Evolutionary conservation across 2,329 filamentous ascomycete genomes (phyloP).

Genomic region (Clarireedia homoeocarpa): DNA sequence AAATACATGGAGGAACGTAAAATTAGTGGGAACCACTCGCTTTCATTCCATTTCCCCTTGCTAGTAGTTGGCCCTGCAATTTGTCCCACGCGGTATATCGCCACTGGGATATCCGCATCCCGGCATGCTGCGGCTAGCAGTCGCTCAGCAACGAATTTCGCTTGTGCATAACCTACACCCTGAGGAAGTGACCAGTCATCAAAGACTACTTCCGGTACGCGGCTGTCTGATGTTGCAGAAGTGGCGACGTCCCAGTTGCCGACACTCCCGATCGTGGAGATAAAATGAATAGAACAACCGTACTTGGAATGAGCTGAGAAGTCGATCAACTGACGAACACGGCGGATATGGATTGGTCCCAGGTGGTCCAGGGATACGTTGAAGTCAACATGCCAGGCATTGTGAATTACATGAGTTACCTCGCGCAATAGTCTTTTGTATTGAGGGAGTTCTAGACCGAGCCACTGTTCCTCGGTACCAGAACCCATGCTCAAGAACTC

Average conservation of each 20-base stretch:
- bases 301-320: constrained; percentile 1
- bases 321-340: constrained; percentile 1
- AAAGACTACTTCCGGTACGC: constrained; percentile 33
- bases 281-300: constrained; percentile 15
- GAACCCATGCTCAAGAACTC: constrained; percentile 42
- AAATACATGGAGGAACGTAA: neutral
- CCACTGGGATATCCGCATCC: constrained; percentile 31
- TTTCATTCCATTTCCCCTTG: neutral
- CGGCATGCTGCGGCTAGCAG: constrained; percentile 35
- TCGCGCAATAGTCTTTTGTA: constrained; percentile 3
- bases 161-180: constrained; percentile 19
- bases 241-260: neutral
- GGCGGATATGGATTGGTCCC: neutral
- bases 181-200: constrained; percentile 17
- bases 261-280: constrained; percentile 21
- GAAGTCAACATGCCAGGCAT: constrained; percentile 34
- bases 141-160: constrained; percentile 25
- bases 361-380: constrained; percentile 30
- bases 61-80: constrained; percentile 31
- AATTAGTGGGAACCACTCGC: neutral
- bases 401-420: constrained; percentile 6
- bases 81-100: constrained; percentile 40
- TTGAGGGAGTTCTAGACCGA: constrained; percentile 37
- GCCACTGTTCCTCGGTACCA: constrained; percentile 30
- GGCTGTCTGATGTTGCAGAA: neutral